These are phyloP conservation scores for Cornus suecica DNA, from an alignment of 148 eudicot species.

Conservation along the genomic window DNA sequence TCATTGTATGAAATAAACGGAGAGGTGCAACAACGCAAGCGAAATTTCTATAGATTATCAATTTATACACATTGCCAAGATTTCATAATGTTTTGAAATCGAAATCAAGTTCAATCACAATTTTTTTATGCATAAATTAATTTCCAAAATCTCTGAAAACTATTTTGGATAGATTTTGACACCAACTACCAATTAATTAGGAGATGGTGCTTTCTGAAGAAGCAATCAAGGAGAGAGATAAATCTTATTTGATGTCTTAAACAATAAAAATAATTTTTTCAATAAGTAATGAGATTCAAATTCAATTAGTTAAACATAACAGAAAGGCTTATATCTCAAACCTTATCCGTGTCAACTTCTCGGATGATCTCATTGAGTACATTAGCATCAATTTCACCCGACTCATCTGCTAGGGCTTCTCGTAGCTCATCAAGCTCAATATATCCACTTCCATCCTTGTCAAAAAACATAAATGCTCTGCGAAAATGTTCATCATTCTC, in stretches of 20 bases:
- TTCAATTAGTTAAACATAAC: neutral
- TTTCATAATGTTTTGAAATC: neutral
- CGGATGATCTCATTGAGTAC: constrained; percentile 77
- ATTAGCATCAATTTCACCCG: constrained; percentile 61
- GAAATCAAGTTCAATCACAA: neutral
- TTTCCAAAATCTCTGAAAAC: neutral
- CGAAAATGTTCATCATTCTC: constrained; percentile 94
- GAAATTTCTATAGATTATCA: neutral
- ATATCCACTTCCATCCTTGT: constrained; percentile 82
- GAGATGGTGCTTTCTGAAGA: neutral
- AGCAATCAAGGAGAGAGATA: neutral
- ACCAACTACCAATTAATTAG: neutral
- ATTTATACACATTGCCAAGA: neutral
- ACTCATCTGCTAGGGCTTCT: constrained; percentile 74
- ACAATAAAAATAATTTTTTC: neutral
- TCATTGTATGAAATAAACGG: too few species aligned
- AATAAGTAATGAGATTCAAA: too few species aligned
- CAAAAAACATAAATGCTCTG: constrained; percentile 81
- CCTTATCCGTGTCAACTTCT: constrained; percentile 94
- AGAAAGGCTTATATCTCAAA: constrained; percentile 11
- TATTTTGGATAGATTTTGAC: neutral
- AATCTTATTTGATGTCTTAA: neutral
- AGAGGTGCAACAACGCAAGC: neutral
- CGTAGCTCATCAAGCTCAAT: constrained; percentile 84
- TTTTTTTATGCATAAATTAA: too few species aligned